phyloP scores from a whole-genome alignment of 768 basidiomycete species.

The Gyrodon lividus region DNA sequence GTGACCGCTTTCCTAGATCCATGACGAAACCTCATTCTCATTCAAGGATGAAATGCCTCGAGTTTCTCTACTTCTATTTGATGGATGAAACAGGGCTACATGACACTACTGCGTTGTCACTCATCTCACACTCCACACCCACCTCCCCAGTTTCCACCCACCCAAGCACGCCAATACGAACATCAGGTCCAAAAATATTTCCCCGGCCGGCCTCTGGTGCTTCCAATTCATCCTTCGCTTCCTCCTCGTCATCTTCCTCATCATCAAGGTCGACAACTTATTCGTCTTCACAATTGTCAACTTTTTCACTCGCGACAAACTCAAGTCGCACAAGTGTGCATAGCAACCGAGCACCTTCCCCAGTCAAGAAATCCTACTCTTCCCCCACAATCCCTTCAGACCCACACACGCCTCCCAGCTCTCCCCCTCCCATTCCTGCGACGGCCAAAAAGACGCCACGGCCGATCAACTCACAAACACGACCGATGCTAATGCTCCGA shows the following conservation, averaged over 20 bases:
- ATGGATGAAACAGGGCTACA: conserved; percentile 65
- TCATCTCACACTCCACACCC: conserved; percentile 33
- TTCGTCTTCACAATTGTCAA: conserved; percentile 34
- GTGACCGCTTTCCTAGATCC: conserved; percentile 50
- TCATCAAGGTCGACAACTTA: conserved; percentile 17
- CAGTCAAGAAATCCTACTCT: conserved; percentile 38
- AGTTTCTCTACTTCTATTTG: conserved; percentile 93
- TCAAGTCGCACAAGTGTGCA: conserved; percentile 29
- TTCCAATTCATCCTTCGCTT: conserved; percentile 21
- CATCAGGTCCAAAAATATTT: conserved; percentile 26
- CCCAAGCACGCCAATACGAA: conserved; percentile 19
- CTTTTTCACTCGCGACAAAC: conserved; percentile 40
- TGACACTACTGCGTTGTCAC: conserved; percentile 1
- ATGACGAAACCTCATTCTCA: conserved; percentile 2
- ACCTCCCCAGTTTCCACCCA: conserved; percentile 29
- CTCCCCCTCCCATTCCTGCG: conserved; percentile 29
- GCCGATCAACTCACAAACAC: conserved; percentile 35
- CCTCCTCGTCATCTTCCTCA: conserved; percentile 24
- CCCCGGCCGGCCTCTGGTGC: conserved; percentile 17
- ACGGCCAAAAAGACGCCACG: conserved; percentile 18
- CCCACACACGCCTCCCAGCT: conserved; percentile 21
- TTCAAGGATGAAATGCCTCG: conserved; percentile 89
- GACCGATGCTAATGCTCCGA: conserved; percentile 62
- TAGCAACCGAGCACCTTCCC: conserved; percentile 39
- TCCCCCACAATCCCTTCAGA: conserved; percentile 16